Conservation (phyloP, 805 yeast species). For the Wickerhamiella sergipiensis region DNA sequence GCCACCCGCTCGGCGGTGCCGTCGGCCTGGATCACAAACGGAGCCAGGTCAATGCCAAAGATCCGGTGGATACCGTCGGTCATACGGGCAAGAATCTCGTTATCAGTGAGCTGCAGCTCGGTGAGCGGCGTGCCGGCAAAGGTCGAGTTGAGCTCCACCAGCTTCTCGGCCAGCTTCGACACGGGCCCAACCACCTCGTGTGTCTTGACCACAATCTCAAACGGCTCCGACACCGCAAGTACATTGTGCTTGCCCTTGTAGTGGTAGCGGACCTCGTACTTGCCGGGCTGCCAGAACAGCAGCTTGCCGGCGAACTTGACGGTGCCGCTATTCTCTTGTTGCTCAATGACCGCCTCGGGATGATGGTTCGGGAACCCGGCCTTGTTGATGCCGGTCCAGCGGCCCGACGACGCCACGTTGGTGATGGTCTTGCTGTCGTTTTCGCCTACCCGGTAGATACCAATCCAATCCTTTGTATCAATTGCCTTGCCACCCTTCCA, state of each 20-base stretch:
- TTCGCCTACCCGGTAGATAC: conserved; percentile 50
- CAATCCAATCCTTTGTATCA: conserved; percentile 53
- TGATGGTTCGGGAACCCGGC: conserved; percentile 2
- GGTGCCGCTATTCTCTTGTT: conserved; percentile 27
- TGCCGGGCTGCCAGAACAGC: conserved; percentile 53
- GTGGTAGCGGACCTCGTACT: conserved; percentile 64
- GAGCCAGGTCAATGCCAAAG: conserved; percentile 10
- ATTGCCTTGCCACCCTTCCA: conserved; percentile 39
- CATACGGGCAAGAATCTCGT: conserved; percentile 10
- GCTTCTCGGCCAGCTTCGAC: conserved; percentile 21
- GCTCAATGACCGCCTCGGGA: conserved; percentile 9
- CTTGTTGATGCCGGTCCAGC: conserved; percentile 9
- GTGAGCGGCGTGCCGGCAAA: not conserved
- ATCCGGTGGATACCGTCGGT: conserved; percentile 5
- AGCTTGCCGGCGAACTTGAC: conserved; percentile 36
- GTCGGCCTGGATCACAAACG: conserved; percentile 10
- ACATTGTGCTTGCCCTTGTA: conserved; percentile 55
- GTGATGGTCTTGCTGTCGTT: conserved; percentile 28
- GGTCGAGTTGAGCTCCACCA: conserved; percentile 13
- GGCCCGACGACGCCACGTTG: conserved; percentile 7
- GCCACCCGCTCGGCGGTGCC: conserved; percentile 5
- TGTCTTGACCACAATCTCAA: conserved; percentile 37
- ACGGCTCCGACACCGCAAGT: conserved; percentile 48
- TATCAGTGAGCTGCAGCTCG: conserved; percentile 4
- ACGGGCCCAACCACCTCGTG: conserved; percentile 19